phyloP scores from a whole-genome alignment of 495 filamentous ascomycete genomes.

The Penicillium tannophilum region DNA sequence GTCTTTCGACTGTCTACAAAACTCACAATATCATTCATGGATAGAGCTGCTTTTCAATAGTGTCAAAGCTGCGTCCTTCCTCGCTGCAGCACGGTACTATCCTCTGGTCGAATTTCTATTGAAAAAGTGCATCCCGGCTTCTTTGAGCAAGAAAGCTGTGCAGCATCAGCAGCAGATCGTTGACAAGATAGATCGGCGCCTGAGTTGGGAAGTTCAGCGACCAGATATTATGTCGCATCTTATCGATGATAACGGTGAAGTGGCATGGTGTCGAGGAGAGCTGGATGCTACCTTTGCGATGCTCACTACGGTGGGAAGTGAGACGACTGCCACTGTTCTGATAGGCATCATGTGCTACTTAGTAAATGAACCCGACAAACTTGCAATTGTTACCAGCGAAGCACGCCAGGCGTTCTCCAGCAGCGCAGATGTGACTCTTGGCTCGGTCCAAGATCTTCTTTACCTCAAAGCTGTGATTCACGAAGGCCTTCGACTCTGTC shows the following conservation, averaged over 20 bases:
- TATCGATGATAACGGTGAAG: neutral
- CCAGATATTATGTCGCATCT: neutral
- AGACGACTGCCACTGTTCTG: neutral
- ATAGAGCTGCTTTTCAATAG: neutral
- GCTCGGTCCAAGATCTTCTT: neutral
- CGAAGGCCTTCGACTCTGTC: neutral
- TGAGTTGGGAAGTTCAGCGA: neutral
- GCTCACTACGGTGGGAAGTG: neutral
- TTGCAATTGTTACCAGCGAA: neutral
- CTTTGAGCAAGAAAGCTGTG: neutral
- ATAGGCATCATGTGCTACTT: neutral
- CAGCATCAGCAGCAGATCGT: neutral
- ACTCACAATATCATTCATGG: slow-evolving; percentile 8
- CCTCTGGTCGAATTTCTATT: neutral
- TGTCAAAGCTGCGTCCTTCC: neutral
- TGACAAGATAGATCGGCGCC: neutral
- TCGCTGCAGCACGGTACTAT: neutral
- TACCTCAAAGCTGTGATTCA: neutral
- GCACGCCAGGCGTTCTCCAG: neutral
- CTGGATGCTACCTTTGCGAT: neutral
- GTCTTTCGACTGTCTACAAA: slow-evolving; percentile 10
- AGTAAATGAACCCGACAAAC: neutral
- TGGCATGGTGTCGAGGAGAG: neutral
- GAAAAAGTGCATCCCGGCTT: neutral
- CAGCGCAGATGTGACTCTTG: neutral